A percentile compares a stretch with the other conserved stretches of the same genome.
Conservation (phyloP, 2,329 filamentous ascomycete species). For the Sporothrix protearum region DNA sequence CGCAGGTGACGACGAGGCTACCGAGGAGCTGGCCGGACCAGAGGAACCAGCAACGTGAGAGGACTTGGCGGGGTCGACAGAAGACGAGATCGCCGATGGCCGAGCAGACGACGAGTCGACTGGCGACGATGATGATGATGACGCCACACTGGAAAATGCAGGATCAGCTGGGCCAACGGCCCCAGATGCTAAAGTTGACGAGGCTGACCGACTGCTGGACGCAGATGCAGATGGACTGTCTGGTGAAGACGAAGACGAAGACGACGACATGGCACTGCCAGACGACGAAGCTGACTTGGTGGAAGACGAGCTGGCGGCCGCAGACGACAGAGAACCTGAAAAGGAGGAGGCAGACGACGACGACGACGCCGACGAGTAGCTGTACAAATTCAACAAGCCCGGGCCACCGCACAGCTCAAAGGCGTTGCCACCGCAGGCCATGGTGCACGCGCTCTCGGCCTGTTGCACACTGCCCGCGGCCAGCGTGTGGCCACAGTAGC, state of each 20-base stretch:
- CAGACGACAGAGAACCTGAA: neutral
- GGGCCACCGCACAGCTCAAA: constrained; percentile 27
- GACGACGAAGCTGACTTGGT: neutral
- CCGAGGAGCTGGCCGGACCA: neutral
- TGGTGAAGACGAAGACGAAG: neutral
- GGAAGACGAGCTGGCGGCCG: neutral
- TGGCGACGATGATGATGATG: neutral
- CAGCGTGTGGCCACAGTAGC: constrained; percentile 45
- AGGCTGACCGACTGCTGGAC: neutral
- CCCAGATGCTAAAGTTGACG: neutral
- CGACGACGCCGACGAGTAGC: neutral
- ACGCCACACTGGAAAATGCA: neutral
- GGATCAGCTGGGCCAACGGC: neutral
- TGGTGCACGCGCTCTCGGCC: constrained; percentile 21
- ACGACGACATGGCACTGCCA: neutral
- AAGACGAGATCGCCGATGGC: neutral
- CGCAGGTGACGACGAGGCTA: neutral
- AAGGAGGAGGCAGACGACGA: neutral
- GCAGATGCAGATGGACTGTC: neutral
- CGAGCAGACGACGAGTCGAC: neutral
- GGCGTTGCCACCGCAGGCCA: constrained; percentile 26
- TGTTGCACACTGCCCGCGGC: constrained; percentile 13
- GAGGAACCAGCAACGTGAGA: neutral
- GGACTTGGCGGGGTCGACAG: neutral
- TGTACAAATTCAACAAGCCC: constrained; percentile 25